A percentile compares a stretch with the other conserved stretches of the same genome.
phyloP scores from a whole-genome alignment of 352 stramenopile genomes.

The Phytopythium ostracodes region DNA sequence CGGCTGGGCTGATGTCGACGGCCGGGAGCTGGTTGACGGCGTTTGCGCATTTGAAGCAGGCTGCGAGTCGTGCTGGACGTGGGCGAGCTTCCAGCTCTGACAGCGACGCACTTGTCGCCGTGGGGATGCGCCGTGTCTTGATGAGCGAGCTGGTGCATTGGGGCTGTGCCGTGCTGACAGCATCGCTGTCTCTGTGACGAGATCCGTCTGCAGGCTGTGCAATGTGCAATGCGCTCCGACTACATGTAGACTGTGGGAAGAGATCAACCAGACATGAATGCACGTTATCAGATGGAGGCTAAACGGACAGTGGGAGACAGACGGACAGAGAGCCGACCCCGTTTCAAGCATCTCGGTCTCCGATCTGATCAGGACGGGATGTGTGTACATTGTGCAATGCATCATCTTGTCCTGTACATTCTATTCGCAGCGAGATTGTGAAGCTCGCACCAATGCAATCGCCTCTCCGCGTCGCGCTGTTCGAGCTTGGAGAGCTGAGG shows the following conservation, averaged over 20 bases:
- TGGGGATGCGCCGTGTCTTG: too few relatives aligned
- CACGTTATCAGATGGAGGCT: background rate
- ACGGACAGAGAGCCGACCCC: background rate
- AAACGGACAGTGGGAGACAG: background rate
- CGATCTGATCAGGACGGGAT: background rate
- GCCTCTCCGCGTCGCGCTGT: background rate
- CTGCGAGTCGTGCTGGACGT: background rate
- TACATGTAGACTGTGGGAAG: too few relatives aligned
- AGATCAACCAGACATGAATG: too few relatives aligned
- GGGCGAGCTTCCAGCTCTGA: too few relatives aligned
- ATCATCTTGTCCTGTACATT: too few relatives aligned
- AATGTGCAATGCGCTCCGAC: too few relatives aligned
- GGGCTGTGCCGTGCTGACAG: too few relatives aligned
- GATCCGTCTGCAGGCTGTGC: background rate
- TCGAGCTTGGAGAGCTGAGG: background rate
- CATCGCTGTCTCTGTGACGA: background rate
- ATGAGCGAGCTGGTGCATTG: too few relatives aligned
- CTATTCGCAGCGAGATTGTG: background rate
- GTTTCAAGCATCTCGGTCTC: background rate
- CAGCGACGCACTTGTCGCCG: too few relatives aligned
- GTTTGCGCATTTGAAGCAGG: background rate
- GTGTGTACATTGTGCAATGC: background rate
- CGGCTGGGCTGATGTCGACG: background rate
- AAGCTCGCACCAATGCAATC: background rate
- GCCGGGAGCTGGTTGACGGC: too few relatives aligned